Base-by-base conservation (phyloP, 176 grass and related monocot genomes). In the Rhynchospora pubera region DNA sequence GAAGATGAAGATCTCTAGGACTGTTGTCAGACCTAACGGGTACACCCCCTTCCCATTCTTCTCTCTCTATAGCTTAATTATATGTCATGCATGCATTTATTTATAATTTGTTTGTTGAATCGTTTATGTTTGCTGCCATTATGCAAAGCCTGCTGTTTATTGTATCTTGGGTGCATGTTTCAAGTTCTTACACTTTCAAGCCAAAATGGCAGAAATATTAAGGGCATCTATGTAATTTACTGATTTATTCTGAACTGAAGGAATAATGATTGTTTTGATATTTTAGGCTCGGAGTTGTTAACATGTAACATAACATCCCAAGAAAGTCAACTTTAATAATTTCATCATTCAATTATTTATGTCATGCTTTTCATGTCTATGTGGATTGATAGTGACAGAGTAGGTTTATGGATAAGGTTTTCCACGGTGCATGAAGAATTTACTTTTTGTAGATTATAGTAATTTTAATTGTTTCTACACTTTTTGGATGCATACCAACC, bases 1-100 rank as follows among this genome's bases (percentile, higher is more conserved):
- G 85, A 96, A 91, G 82, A 93, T 93, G 97, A 99, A 95, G 87
- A 99, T 99, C 82, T 95, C 93, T 62, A 91, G 97, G 79, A 95
- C 89, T 0, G 84, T 99, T 52, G 57, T 90, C 39, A 89, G 81
- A 57, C 79, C 84, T 74, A 93, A 95, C 53, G 97, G 91, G 97
- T 99, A 87, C 23, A 23, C 43, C 45, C 39, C 67, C 0, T 47
- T 53, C 71, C 28, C 46, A 3, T 48, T 28, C 9, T 1, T 15
- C 22, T 55, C 47, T 76, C 50, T 53, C 22, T 32, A 15, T 55
- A 79, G 65, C 42, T 61, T 75, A 73, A 64, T 44, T 61, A 7
- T 84, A 56, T 62, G 1, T 55, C 4, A 77, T 83, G 18, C 16
- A 57, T 71, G 7, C 44, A 77, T 74, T 72, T 16, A 46, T 23